Evolutionary conservation across 352 stramenopile genomes (phyloP).

Genomic region (Hyaloperonospora arabidopsidis): DNA sequence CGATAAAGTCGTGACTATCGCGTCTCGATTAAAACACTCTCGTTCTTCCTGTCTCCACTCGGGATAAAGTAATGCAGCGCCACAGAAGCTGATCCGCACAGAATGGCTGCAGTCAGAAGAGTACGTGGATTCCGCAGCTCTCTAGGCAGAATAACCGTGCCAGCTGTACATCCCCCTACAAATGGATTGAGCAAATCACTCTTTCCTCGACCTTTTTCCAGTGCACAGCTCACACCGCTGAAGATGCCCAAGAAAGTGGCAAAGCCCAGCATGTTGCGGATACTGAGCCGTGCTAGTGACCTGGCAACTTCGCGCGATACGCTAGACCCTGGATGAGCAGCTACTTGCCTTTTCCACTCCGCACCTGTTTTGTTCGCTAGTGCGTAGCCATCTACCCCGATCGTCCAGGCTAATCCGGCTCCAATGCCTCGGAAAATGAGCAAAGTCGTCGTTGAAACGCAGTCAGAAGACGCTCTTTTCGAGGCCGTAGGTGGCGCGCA

Average conservation of each 20-base stretch:
- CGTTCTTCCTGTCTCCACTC: slow-evolving; percentile 20
- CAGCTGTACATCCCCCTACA: slow-evolving; percentile 52
- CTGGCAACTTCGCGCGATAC: slow-evolving; percentile 28
- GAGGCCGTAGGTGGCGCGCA: slow-evolving; percentile 9
- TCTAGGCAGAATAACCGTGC: slow-evolving; percentile 35
- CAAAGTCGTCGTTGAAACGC: slow-evolving; percentile 52
- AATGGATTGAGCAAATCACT: slow-evolving; percentile 67
- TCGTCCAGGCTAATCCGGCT: slow-evolving; percentile 62
- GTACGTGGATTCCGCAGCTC: slow-evolving; percentile 43
- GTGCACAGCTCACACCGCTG: slow-evolving; percentile 54
- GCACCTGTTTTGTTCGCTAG: slow-evolving; percentile 32
- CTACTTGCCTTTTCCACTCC: slow-evolving; percentile 35
- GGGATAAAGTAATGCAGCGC: slow-evolving; percentile 52
- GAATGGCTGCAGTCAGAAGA: slow-evolving; percentile 33
- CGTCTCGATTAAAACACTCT: slow-evolving; percentile 2
- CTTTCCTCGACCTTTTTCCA: slow-evolving; percentile 50
- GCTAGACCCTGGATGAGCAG: slow-evolving; percentile 16
- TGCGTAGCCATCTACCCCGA: slow-evolving; percentile 63
- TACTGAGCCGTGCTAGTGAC: slow-evolving; percentile 26
- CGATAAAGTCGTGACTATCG: background rate
- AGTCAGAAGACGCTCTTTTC: slow-evolving; percentile 47
- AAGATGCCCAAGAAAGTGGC: slow-evolving; percentile 69
- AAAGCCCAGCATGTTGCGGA: slow-evolving; percentile 62
- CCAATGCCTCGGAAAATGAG: slow-evolving; percentile 55
- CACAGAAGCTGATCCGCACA: slow-evolving; percentile 54